A percentile compares a stretch with the other conserved stretches of the same genome.
phyloP scores from a whole-genome alignment of 73 alveolate genomes.

The Tetrahymena thermophila region DNA sequence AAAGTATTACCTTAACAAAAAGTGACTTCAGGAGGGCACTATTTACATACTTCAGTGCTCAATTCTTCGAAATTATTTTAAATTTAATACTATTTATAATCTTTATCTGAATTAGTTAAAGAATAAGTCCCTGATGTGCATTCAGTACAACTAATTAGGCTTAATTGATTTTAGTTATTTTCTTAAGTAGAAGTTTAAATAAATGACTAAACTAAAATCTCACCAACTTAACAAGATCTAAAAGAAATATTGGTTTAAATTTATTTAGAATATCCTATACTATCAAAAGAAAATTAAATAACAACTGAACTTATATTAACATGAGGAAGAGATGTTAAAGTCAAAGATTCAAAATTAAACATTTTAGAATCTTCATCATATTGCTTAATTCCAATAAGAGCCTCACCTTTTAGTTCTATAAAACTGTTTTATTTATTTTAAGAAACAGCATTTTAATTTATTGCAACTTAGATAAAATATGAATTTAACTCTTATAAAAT shows the following conservation, averaged over 20 bases:
- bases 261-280: not conserved
- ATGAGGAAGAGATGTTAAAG: not conserved
- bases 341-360: not conserved
- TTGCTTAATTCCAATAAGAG: not conserved
- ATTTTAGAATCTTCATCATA: not conserved
- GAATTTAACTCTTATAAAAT: not conserved
- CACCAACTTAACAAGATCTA: not conserved
- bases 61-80: not conserved
- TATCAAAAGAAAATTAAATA: not conserved
- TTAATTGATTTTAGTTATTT: not conserved
- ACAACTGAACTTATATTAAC: not conserved
- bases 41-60: not conserved
- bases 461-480: not conserved
- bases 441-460: not conserved
- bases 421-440: not conserved
- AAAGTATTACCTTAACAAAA: not conserved
- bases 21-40: not conserved
- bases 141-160: not conserved
- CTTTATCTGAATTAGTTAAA: not conserved
- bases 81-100: not conserved
- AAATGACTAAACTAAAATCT: not conserved
- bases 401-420: not conserved
- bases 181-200: not conserved
- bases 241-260: not conserved
- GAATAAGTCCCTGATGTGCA: not conserved